Evolutionary conservation across 768 basidiomycete species (phyloP).

Genomic region (Candolleomyces eurysporus): DNA sequence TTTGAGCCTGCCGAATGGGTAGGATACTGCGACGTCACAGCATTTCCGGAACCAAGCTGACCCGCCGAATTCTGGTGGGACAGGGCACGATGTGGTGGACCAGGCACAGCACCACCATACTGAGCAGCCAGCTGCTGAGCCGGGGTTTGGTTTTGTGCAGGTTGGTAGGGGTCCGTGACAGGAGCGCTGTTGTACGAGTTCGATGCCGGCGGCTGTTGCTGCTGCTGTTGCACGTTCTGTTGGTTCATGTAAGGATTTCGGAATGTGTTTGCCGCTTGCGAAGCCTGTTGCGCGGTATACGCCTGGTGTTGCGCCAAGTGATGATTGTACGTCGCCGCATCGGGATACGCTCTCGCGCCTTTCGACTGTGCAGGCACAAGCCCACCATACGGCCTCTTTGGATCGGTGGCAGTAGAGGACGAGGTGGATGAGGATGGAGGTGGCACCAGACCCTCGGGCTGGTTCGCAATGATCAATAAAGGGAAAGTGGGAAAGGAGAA

Average conservation of each 20-base stretch:
- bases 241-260: constrained; percentile 81
- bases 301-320: constrained; percentile 93
- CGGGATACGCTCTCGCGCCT: constrained; percentile 82
- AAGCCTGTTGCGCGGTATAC: constrained; percentile 78
- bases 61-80: constrained; percentile 52
- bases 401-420: constrained; percentile 41
- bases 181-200: not conserved
- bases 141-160: constrained; percentile 1
- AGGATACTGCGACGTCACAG: constrained; percentile 29
- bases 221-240: constrained; percentile 28
- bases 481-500: not conserved
- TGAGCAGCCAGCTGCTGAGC: constrained; percentile 3
- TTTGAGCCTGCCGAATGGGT: constrained; percentile 30
- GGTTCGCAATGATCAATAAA: too few relatives aligned
- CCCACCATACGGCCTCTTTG: constrained; percentile 91
- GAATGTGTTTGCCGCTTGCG: constrained; percentile 69
- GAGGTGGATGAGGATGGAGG: constrained; percentile 29
- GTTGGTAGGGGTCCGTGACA: constrained; percentile 2
- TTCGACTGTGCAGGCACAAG: constrained; percentile 88
- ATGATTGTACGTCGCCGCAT: constrained; percentile 92
- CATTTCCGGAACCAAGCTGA: constrained; percentile 33
- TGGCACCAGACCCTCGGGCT: constrained; percentile 53
- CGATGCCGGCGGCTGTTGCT: constrained; percentile 16
- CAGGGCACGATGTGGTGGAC: constrained; percentile 34
- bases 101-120: constrained; percentile 1